These are phyloP conservation scores for Cicer chorassanicum DNA, from an alignment of 306 rosid species.

Conservation along the genomic window DNA sequence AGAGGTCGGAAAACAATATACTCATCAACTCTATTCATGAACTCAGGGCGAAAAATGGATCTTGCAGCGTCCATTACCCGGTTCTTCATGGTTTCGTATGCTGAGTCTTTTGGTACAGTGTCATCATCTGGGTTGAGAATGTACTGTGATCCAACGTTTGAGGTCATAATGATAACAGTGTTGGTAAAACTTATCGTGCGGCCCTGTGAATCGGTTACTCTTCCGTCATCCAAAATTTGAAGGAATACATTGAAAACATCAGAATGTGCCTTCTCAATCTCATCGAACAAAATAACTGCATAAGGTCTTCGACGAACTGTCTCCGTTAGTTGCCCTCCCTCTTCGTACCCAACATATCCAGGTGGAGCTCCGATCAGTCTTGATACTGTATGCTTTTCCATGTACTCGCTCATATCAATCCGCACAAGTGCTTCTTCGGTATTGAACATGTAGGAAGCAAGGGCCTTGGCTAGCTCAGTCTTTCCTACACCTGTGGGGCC, in stretches of 20 bases:
- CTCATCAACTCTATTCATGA: constrained; percentile 96
- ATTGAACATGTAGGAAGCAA: constrained; percentile 89
- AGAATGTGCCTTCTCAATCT: constrained; percentile 93
- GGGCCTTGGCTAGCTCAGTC: constrained; percentile 96
- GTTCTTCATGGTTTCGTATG: constrained; percentile 81
- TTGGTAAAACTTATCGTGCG: constrained; percentile 92
- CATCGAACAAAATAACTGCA: constrained; percentile 89
- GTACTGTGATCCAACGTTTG: constrained; percentile 95
- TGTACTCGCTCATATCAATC: constrained; percentile 98
- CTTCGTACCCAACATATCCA: constrained; percentile 97
- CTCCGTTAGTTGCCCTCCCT: constrained; percentile 96
- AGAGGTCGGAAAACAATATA: constrained; percentile 96
- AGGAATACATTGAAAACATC: constrained; percentile 95
- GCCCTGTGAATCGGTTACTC: constrained; percentile 95
- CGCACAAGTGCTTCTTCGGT: constrained; percentile 98
- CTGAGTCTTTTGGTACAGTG: constrained; percentile 57
- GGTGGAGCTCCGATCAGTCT: constrained; percentile 98
- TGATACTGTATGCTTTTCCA: constrained; percentile 96
- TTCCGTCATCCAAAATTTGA: constrained; percentile 95
- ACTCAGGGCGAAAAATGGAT: constrained; percentile 88
- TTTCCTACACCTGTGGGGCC: constrained; percentile 99
- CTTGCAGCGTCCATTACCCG: constrained; percentile 96
- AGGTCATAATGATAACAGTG: constrained; percentile 93
- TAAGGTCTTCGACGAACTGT: constrained; percentile 93
- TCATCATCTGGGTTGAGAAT: constrained; percentile 83